Base-by-base conservation (phyloP, 345 rosid genomes). In the Acer campestre region DNA sequence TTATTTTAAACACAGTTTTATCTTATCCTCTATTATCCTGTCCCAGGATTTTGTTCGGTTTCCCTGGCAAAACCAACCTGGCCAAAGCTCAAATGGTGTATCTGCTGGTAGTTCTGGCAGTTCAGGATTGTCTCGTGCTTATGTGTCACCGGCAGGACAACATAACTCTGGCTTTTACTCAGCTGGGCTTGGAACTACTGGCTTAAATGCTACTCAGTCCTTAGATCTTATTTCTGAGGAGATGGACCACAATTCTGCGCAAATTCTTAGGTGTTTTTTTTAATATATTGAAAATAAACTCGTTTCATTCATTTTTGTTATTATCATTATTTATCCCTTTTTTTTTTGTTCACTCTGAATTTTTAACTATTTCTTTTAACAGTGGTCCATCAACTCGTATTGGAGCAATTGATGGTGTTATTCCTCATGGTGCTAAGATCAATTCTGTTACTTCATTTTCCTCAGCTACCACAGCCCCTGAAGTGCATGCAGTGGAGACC, bases 21-120 rank as follows among this genome's bases (percentile, higher is more conserved):
- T 58, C 62, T 58, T 58, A 58, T 22, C 1, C 58, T 35, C 59
- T 61, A 63, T 65, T 29, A 16, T 20, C 27, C 59, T 86, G 86
- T 71, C 83, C 62, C n/a, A 96, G 99, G 99, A 96, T 78, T 96
- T 96, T 78, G 91, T 94, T 82, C 91, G 97, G 82, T 93, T 92
- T 87, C 98, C 98, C 48, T 96, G 89, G 99, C 97, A 94, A 88
- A 96, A 88, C 76, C 99, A 91, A 74, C 90, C 98, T 58, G 83
- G 79, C 82, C 95, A 89, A 80, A 85, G 82, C 42, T 81, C 97
- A 38, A 89, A 89, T 82, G 73, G 89, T 44, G 29, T 86, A 68
- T 85, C 97, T 62, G 7, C 62, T 58, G 80, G 85, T 25, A 86
- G 90, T 55, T 78, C 89, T 80, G 78, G 88, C 76, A 67, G 86